Conservation (phyloP, 495 filamentous ascomycete species). For the Beverwykella pulmonaria region DNA sequence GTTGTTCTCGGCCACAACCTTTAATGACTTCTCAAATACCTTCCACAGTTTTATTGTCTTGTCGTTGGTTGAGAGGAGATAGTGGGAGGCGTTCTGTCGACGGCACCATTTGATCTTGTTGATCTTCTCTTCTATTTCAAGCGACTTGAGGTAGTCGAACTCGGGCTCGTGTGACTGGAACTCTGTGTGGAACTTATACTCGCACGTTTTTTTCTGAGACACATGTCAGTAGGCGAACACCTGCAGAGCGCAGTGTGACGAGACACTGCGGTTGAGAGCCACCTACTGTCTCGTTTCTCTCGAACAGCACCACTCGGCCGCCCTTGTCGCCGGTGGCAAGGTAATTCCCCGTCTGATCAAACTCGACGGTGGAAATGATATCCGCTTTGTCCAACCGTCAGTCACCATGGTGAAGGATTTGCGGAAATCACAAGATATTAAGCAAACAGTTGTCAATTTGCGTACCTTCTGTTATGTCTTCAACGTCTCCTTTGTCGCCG, state of each 20-base stretch:
- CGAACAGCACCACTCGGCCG: constrained; percentile 92
- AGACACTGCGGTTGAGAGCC: neutral
- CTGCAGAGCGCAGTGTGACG: neutral
- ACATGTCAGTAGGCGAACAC: neutral
- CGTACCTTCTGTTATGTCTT: constrained; percentile 98
- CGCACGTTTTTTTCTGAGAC: constrained; percentile 95
- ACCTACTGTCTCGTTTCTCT: constrained; percentile 94
- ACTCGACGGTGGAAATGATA: constrained; percentile 99
- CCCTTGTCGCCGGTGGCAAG: constrained; percentile 97
- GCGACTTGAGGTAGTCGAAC: constrained; percentile 98
- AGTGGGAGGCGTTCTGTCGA: constrained; percentile 96
- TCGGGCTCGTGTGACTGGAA: constrained; percentile 99
- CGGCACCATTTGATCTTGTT: constrained; percentile 99
- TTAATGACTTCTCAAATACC: constrained; percentile 98
- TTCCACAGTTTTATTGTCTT: constrained; percentile 99
- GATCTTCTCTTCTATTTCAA: constrained; percentile 99
- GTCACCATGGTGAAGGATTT: neutral
- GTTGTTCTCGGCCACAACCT: constrained; percentile 99
- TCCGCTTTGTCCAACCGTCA: constrained; percentile 64
- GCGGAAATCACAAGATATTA: neutral
- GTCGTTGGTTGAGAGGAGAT: constrained; percentile 97
- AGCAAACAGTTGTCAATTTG: neutral
- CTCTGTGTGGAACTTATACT: constrained; percentile 99
- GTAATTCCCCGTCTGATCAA: constrained; percentile 98
- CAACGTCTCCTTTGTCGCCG: constrained; percentile 98